These are phyloP conservation scores for Suillus spraguei DNA, from an alignment of 768 basidiomycete genomes.

Conservation along the genomic window DNA sequence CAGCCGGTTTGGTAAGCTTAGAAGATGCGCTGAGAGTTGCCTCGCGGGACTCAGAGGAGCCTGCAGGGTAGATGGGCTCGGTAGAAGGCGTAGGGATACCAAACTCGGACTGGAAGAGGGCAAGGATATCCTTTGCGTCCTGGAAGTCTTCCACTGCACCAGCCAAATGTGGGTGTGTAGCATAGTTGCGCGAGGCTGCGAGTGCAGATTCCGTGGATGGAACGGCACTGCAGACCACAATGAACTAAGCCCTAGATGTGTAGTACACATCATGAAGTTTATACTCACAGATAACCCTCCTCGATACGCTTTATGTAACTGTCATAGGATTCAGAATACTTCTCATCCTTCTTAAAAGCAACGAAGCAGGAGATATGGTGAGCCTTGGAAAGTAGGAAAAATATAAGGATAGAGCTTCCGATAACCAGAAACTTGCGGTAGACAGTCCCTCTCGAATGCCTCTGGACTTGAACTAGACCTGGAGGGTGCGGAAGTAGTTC, in stretches of 20 bases:
- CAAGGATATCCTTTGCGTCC: conserved; percentile 68
- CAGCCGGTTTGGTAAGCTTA: conserved; percentile 51
- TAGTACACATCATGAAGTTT: not conserved
- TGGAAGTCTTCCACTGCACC: conserved; percentile 61
- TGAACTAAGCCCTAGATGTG: not conserved
- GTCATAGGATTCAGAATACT: conserved; percentile 13
- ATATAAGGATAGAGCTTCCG: conserved; percentile 12
- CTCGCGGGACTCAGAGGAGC: conserved; percentile 63
- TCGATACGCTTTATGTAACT: conserved; percentile 27
- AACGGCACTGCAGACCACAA: conserved; percentile 42
- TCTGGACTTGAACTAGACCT: conserved; percentile 10
- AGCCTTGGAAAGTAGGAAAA: conserved; percentile 17
- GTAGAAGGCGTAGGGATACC: conserved; percentile 43
- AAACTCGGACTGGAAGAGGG: conserved; percentile 68
- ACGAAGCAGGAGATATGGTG: conserved; percentile 9
- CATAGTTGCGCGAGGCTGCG: conserved; percentile 56
- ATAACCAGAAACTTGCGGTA: conserved; percentile 13
- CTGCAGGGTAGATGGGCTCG: conserved; percentile 69
- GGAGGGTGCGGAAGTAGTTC: conserved; percentile 17
- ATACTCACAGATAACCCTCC: conserved; percentile 38
- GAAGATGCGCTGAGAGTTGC: conserved; percentile 62
- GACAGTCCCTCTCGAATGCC: conserved; percentile 3
- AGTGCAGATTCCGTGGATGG: conserved; percentile 62
- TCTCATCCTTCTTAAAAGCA: conserved; percentile 5
- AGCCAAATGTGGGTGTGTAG: conserved; percentile 73